Evolutionary conservation across 163 green algal genomes (phyloP).

Genomic region (Smithsoniella earleae): DNA sequence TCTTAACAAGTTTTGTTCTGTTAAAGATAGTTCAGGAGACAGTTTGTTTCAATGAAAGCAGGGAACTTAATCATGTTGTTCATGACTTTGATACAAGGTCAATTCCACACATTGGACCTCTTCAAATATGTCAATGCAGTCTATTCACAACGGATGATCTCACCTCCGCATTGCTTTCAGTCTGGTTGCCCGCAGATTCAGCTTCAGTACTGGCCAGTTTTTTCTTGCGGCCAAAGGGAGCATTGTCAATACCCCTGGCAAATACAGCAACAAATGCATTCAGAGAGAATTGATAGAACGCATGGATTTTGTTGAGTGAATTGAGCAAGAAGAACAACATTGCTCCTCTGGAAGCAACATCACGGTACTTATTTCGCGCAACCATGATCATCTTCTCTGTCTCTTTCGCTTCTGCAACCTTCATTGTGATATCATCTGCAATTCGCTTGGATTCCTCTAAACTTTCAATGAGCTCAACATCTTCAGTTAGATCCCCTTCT

Average conservation of each 20-base stretch:
- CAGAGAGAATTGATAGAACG: constrained; percentile 82
- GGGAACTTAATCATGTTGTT: no score
- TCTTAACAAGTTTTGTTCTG: no score
- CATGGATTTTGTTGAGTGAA: constrained; percentile 78
- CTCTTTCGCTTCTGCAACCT: constrained; percentile 59
- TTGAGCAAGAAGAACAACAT: constrained; percentile 90
- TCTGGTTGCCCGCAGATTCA: no score
- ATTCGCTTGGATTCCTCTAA: constrained; percentile 78
- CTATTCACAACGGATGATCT: no score
- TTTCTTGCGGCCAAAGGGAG: constrained; percentile 54
- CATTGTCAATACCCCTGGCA: constrained; percentile 61
- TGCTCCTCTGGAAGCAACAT: constrained; percentile 59
- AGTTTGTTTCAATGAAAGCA: no score
- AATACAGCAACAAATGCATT: constrained; percentile 76
- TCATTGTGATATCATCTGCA: constrained; percentile 71
- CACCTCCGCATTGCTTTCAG: background rate
- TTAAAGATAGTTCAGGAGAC: no score
- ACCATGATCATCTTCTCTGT: constrained; percentile 77
- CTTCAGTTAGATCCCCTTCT: constrained; percentile 82
- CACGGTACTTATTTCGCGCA: constrained; percentile 69
- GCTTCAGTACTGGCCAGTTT: no score
- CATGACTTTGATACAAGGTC: no score
- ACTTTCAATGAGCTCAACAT: constrained; percentile 74
- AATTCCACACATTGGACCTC: no score
- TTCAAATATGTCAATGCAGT: no score